Evolutionary conservation across 441 rosid species (phyloP), one percentile per base, ranked within the genome.

Genomic region (Erodium trifolium): DNA sequence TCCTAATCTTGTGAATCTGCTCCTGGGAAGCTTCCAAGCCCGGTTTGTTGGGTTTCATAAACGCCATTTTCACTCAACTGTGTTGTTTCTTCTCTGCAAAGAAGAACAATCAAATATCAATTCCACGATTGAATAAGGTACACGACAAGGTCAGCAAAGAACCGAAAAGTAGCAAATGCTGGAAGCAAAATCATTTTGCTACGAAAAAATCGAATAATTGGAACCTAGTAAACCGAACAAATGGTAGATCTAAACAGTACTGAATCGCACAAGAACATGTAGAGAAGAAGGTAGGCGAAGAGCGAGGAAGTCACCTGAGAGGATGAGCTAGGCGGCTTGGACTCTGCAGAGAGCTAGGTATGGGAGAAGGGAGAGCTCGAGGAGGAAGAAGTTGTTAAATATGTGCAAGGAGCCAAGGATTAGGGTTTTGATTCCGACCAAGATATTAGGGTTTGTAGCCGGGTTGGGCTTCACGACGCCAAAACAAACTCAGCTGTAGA

Each of bases 1-100:
- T 89, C 65, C 91, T 83, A 65, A 89, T 89, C 83, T 84, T 87
- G 72, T 86, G 92, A 79, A 86, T 82, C 82, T 78, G 83, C 82
- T 85, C 88, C 72, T 80, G 86, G 5, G 87, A 17, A 35, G 87
- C 93, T 79, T 89, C 92, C 63, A 84, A 78, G 0, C 93, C 96
- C 0, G 84, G 82, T 81, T 89, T 89, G 1, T 81, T 75, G 0
- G 87, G 87, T 77, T 87, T 89, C 84, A 83, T 85, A 57, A 85
- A 89, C 55, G 91, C 85, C 92, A 87, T 87, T 12, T 65, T 71
- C 59, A 14, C 59, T 51, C 17, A 13, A 51, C 12, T 0, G 12
- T 10, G 13, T 45, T 10, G 51, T 45, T 45, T 45, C 51, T 45
- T 45, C 51, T 45, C 51, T 45, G 14, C n/a, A 45, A 9, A 1